Conservation (phyloP, 352 stramenopile species). For the Phytophthora crassamura region DNA sequence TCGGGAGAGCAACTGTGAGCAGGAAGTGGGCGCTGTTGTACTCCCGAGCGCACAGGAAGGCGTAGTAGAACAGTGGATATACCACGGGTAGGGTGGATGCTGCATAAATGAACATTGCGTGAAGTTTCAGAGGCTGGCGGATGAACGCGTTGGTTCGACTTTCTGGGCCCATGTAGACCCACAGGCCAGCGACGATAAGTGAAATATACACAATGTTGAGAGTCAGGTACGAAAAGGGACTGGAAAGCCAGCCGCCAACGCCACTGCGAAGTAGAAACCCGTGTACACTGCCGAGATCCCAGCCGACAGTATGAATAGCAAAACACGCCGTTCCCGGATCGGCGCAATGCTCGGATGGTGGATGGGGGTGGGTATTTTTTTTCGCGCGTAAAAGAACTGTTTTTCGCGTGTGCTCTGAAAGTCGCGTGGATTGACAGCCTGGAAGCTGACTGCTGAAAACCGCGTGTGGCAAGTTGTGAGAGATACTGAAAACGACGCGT, state of each 20-base stretch:
- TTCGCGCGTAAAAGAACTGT: too few species aligned
- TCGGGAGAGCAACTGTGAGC: slow-evolving; percentile 26
- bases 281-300: slow-evolving; percentile 12
- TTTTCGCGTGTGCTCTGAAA: too few species aligned
- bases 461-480: too few species aligned
- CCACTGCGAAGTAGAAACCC: slow-evolving; percentile 19
- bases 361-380: too few species aligned
- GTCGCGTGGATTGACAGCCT: too few species aligned
- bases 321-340: slow-evolving; percentile 11
- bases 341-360: slow-evolving; percentile 15
- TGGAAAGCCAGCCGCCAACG: slow-evolving; percentile 20
- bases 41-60: slow-evolving; percentile 18
- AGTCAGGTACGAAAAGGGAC: slow-evolving; percentile 29
- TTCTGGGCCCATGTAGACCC: slow-evolving; percentile 19
- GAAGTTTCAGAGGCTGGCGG: slow-evolving; percentile 12
- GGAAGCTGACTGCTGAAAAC: too few species aligned
- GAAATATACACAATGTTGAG: slow-evolving; percentile 30
- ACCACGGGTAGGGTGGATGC: slow-evolving; percentile 22
- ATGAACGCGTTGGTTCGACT: slow-evolving; percentile 5
- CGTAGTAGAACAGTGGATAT: slow-evolving; percentile 34
- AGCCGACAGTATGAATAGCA: slow-evolving; percentile 12
- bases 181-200: slow-evolving; percentile 16
- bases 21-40: slow-evolving; percentile 23
- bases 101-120: slow-evolving; percentile 23
- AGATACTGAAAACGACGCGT: too few species aligned